phyloP scores from a whole-genome alignment of 169 alveolate species.

The Plasmodium sp. region DNA sequence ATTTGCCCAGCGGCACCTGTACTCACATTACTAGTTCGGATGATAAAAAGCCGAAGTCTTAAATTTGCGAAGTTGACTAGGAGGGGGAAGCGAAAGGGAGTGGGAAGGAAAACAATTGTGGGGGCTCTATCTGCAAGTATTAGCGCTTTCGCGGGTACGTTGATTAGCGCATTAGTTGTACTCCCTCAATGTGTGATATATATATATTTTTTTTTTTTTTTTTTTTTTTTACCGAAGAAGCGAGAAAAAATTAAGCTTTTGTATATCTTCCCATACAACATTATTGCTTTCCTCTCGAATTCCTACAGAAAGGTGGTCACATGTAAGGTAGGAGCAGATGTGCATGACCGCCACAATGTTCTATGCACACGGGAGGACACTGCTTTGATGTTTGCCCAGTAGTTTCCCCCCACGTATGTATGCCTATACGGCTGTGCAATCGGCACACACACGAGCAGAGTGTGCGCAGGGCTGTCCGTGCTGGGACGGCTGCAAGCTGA shows the following conservation, averaged over 20 bases:
- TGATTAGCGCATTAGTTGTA: not conserved
- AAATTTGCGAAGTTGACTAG: slow-evolving; percentile 38
- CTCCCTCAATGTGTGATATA: not conserved
- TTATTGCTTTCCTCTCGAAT: slow-evolving; percentile 21
- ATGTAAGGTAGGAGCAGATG: not conserved
- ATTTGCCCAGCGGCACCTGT: not conserved
- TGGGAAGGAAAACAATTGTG: not conserved
- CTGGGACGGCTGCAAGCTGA: not conserved
- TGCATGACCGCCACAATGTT: not conserved
- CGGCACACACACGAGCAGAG: not conserved
- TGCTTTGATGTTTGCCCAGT: not conserved
- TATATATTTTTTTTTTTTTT: not conserved
- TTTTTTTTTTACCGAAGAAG: slow-evolving; percentile 31
- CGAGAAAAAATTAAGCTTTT: slow-evolving; percentile 33
- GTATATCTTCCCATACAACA: slow-evolving; percentile 39
- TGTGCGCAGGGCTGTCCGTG: not conserved
- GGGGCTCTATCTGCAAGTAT: not conserved
- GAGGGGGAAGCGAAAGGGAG: not conserved
- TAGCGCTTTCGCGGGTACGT: not conserved
- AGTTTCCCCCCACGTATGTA: not conserved
- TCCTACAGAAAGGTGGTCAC: slow-evolving; percentile 16
- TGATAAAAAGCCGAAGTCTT: slow-evolving; percentile 28
- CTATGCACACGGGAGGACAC: not conserved
- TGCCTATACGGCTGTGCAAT: not conserved
- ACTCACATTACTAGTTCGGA: slow-evolving; percentile 62